phyloP scores from a whole-genome alignment of 257 asterid species.

The Capsicum baccatum region DNA sequence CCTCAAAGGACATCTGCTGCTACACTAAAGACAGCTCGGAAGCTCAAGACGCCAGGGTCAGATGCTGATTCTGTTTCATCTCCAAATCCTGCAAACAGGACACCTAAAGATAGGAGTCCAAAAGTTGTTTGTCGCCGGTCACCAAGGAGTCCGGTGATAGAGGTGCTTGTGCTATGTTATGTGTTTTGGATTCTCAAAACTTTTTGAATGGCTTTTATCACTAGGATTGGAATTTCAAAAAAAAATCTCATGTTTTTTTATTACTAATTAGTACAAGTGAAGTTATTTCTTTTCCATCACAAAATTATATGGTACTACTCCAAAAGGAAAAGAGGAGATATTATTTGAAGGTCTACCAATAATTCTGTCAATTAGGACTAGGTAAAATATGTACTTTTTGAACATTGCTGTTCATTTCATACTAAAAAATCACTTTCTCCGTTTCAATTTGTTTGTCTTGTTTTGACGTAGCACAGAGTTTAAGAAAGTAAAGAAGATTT shows the following conservation, averaged over 20 bases:
- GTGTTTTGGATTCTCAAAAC: background rate
- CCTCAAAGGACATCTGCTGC: conserved; percentile 58
- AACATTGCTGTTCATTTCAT: background rate
- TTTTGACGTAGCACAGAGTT: no score
- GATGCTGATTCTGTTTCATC: conserved; percentile 56
- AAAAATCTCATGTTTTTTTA: background rate
- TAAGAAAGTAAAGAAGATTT: no score
- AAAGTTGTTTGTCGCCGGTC: conserved; percentile 66
- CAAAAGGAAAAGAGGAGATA: background rate
- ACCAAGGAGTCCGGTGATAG: conserved; percentile 66
- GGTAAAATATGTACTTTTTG: background rate
- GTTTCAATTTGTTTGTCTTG: no score
- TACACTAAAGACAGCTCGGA: conserved; percentile 56
- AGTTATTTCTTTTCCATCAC: no score
- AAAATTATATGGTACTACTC: background rate
- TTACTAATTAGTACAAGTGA: background rate
- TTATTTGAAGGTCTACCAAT: background rate
- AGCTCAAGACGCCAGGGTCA: conserved; percentile 52
- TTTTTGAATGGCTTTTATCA: background rate
- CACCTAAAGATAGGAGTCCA: conserved; percentile 70
- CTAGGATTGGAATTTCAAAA: background rate
- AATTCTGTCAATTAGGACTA: background rate
- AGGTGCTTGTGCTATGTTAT: conserved; percentile 49
- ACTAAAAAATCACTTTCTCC: background rate
- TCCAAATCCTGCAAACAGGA: conserved; percentile 57